A percentile compares a stretch with the other conserved stretches of the same genome.
These are phyloP conservation scores for Phyllostachys edulis DNA, from an alignment of 176 grass and related monocot species.

Conservation along the genomic window DNA sequence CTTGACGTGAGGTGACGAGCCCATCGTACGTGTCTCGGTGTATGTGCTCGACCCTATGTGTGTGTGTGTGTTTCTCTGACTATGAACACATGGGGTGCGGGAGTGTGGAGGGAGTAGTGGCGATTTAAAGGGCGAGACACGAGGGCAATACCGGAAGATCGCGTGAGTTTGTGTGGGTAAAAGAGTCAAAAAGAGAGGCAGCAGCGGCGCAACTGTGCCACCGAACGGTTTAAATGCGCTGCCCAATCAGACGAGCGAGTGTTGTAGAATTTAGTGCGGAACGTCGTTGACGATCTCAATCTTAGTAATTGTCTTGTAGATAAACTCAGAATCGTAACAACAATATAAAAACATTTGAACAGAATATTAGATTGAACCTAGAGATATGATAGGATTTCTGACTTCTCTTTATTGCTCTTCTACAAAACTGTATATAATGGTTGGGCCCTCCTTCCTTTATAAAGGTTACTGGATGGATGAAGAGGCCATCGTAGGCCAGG, in stretches of 20 bases:
- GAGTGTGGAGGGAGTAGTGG: background rate
- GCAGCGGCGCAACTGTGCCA: background rate
- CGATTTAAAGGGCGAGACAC: background rate
- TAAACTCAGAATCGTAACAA: too few species aligned
- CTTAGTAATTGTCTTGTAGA: too few species aligned
- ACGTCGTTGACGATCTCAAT: too few species aligned
- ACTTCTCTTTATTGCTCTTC: too few species aligned
- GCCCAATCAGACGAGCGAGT: background rate
- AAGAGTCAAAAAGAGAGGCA: background rate
- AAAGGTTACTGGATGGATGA: too few species aligned
- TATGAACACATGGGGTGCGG: background rate
- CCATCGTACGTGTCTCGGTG: background rate
- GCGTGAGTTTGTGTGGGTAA: background rate
- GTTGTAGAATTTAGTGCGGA: too few species aligned
- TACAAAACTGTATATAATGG: too few species aligned
- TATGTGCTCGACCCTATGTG: background rate
- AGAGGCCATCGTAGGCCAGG: too few species aligned
- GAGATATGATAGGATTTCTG: too few species aligned
- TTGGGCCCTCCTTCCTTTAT: too few species aligned
- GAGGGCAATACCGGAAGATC: background rate
- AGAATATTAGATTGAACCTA: too few species aligned
- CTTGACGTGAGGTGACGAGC: background rate
- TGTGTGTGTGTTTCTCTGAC: background rate
- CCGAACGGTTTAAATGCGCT: constrained; percentile 4
- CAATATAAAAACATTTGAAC: too few species aligned